Percentiles rank a stretch among this genome's conserved stretches.
phyloP scores from a whole-genome alignment of 169 alveolate species.

The Eimeria maxima region DNA sequence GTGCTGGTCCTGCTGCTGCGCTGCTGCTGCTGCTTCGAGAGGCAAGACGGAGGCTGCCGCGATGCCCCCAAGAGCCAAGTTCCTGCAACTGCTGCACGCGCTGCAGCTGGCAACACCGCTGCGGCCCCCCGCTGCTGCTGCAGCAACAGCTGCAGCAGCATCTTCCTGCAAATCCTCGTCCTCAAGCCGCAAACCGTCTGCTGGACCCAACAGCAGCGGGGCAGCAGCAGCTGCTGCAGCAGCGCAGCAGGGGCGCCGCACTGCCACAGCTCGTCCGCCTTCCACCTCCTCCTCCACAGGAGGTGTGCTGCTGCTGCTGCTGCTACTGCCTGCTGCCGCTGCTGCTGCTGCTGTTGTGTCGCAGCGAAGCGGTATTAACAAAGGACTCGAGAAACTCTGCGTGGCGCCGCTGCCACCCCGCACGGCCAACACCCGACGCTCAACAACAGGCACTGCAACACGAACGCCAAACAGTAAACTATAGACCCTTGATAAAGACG shows the following conservation, averaged over 20 bases:
- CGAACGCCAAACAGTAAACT: neutral
- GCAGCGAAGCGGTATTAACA: conserved; percentile 30
- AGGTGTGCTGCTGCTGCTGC: conserved; percentile 8
- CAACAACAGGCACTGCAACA: conserved; percentile 5
- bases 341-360: conserved; percentile 26
- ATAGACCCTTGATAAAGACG: neutral
- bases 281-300: conserved; percentile 12
- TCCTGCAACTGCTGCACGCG: neutral
- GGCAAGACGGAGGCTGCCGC: neutral
- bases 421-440: conserved; percentile 55
- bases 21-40: conserved; percentile 61
- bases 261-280: neutral
- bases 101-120: conserved; percentile 54
- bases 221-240: conserved; percentile 23
- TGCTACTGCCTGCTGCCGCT: neutral
- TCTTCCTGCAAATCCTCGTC: neutral
- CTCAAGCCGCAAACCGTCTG: conserved; percentile 3
- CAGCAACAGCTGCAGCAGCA: neutral
- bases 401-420: conserved; percentile 23
- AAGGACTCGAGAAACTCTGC: conserved; percentile 10
- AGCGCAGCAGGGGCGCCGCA: conserved; percentile 47
- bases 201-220: neutral
- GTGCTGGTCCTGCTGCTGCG: conserved; percentile 35
- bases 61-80: neutral
- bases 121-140: neutral